Percentiles rank a stretch among this genome's conserved stretches.
Conservation (phyloP, 2,329 filamentous ascomycete genomes). For the Paradendryphiella salina region DNA sequence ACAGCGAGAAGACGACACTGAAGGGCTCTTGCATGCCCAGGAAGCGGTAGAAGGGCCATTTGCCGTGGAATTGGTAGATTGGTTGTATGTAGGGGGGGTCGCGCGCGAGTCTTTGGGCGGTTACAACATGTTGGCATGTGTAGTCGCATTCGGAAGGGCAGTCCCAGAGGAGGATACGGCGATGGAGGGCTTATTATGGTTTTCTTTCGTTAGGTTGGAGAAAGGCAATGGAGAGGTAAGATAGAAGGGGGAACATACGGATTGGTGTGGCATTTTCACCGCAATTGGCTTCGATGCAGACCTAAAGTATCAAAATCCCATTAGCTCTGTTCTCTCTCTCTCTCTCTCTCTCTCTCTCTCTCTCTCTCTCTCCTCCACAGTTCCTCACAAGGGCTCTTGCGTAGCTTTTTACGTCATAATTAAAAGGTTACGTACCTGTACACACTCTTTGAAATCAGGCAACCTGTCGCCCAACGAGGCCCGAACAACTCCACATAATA, state of each 20-base stretch:
- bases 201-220: neutral
- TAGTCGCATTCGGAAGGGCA: constrained; percentile 97
- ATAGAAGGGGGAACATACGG: constrained; percentile 59
- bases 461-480: constrained; percentile 84
- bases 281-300: constrained; percentile 83
- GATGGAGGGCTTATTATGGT: constrained; percentile 68
- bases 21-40: constrained; percentile 94
- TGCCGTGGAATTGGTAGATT: constrained; percentile 92
- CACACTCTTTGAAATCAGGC: constrained; percentile 84
- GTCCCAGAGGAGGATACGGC: constrained; percentile 86
- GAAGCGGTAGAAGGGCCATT: constrained; percentile 95
- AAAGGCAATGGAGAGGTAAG: neutral
- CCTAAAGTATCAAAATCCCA: constrained; percentile 52
- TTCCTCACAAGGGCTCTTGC: no score
- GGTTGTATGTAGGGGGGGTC: constrained; percentile 66
- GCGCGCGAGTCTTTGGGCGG: constrained; percentile 67
- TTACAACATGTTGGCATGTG: constrained; percentile 93
- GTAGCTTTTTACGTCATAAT: no score
- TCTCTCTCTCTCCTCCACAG: constrained; percentile 48
- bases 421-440: constrained; percentile 57
- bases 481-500: constrained; percentile 46
- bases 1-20: constrained; percentile 86
- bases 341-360: constrained; percentile 48
- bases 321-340: constrained; percentile 24
- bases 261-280: constrained; percentile 64